These are phyloP conservation scores for Suhomyces emberorum DNA, from an alignment of 805 yeast genomes.

Conservation along the genomic window DNA sequence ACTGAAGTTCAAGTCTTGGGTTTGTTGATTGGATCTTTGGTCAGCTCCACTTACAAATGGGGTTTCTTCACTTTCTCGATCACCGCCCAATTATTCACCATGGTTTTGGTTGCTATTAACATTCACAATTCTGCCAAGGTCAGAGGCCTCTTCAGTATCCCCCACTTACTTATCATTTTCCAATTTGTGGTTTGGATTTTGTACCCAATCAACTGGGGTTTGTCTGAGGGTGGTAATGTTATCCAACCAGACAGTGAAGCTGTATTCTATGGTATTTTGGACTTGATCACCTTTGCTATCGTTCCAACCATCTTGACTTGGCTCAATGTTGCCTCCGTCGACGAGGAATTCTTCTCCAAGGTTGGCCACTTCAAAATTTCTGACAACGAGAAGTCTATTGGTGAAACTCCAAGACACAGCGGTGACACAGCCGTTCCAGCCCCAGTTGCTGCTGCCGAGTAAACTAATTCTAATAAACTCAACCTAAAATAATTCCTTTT, in stretches of 20 bases:
- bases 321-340: conserved; percentile 20
- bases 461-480: too few species aligned
- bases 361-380: conserved; percentile 13
- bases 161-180: conserved; percentile 22
- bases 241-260: conserved; percentile 58
- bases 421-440: conserved; percentile 42
- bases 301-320: conserved; percentile 39
- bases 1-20: conserved; percentile 50
- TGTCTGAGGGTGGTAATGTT: conserved; percentile 61
- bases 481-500: background rate
- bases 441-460: background rate
- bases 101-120: conserved; percentile 26
- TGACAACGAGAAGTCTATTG: conserved; percentile 19
- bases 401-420: conserved; percentile 39
- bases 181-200: conserved; percentile 45
- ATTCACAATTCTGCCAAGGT: conserved; percentile 7
- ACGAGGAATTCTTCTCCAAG: conserved; percentile 27
- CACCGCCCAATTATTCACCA: conserved; percentile 39
- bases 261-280: conserved; percentile 58
- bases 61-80: conserved; percentile 62
- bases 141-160: conserved; percentile 1
- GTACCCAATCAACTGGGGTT: conserved; percentile 50
- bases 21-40: conserved; percentile 54
- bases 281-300: conserved; percentile 42
- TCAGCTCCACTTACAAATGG: conserved; percentile 60